Conservation (phyloP, 164 flowering plant genomes). For the Buxus sempervirens region DNA sequence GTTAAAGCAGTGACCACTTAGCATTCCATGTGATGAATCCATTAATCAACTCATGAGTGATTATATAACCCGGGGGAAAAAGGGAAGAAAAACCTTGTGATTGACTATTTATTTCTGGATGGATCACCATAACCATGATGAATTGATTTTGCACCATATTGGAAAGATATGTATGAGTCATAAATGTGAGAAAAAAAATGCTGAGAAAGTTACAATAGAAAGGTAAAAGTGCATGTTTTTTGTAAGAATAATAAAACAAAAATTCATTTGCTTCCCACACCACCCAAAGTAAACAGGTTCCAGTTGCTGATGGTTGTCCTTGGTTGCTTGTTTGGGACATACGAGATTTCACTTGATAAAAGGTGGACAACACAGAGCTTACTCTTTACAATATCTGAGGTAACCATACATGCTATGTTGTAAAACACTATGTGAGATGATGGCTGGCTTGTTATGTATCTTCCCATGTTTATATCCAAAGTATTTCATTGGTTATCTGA, state of each 20-base stretch:
- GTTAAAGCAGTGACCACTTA: conserved; percentile 11
- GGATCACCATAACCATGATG: no score
- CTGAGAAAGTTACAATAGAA: conserved; percentile 11
- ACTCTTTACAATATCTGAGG: conserved; percentile 69
- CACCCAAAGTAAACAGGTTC: conserved; percentile 72
- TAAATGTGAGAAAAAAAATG: not conserved
- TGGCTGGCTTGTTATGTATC: conserved; percentile 17
- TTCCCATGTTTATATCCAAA: not conserved
- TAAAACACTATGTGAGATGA: conserved; percentile 25
- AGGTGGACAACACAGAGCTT: conserved; percentile 76
- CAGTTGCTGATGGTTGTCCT: conserved; percentile 63
- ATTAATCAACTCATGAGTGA: conserved; percentile 6
- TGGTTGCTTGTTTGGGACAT: conserved; percentile 64
- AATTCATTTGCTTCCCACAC: conserved; percentile 42
- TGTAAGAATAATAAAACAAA: conserved; percentile 23
- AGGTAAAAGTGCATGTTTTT: conserved; percentile 18
- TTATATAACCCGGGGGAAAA: no score
- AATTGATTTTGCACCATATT: not conserved
- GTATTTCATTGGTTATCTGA: not conserved
- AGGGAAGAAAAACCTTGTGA: no score
- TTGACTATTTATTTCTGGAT: no score
- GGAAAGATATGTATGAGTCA: conserved; percentile 1
- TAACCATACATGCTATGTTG: conserved; percentile 50
- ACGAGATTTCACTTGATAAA: conserved; percentile 68
- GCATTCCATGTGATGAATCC: conserved; percentile 14